phyloP scores from a whole-genome alignment of 2,329 filamentous ascomycete genomes.

The Lachnellula willkommii region DNA sequence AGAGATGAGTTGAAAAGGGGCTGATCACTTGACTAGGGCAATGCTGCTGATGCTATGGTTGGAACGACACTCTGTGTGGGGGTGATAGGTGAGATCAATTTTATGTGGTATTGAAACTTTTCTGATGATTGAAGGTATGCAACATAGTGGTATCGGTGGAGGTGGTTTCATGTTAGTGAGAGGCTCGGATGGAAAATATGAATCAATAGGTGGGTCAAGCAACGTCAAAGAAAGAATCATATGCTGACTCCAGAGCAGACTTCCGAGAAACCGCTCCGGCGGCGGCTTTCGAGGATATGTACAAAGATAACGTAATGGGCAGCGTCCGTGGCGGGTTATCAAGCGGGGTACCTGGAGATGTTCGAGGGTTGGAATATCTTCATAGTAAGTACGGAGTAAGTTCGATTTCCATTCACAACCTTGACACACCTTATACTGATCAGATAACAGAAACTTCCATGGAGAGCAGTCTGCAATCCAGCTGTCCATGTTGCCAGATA shows the following conservation, averaged over 20 bases:
- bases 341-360: conserved; percentile 65
- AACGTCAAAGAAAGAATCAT: background rate
- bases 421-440: background rate
- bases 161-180: conserved; percentile 87
- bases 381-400: conserved; percentile 64
- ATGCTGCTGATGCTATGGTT: conserved; percentile 71
- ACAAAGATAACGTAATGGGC: conserved; percentile 58
- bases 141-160: conserved; percentile 78
- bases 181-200: conserved; percentile 66
- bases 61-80: conserved; percentile 72
- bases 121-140: conserved; percentile 49
- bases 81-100: conserved; percentile 49
- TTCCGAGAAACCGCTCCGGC: conserved; percentile 85
- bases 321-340: conserved; percentile 71
- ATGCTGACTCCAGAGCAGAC: conserved; percentile 42
- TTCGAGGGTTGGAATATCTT: conserved; percentile 73
- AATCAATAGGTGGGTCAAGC: conserved; percentile 51
- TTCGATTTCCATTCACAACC: conserved; percentile 1
- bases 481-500: conserved; percentile 68
- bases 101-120: background rate
- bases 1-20: background rate
- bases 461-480: conserved; percentile 67
- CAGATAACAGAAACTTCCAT: conserved; percentile 49
- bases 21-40: conserved; percentile 43
- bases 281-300: conserved; percentile 82